These are phyloP conservation scores for Quercus tomentella DNA, from an alignment of 331 rosid species.

Conservation along the genomic window DNA sequence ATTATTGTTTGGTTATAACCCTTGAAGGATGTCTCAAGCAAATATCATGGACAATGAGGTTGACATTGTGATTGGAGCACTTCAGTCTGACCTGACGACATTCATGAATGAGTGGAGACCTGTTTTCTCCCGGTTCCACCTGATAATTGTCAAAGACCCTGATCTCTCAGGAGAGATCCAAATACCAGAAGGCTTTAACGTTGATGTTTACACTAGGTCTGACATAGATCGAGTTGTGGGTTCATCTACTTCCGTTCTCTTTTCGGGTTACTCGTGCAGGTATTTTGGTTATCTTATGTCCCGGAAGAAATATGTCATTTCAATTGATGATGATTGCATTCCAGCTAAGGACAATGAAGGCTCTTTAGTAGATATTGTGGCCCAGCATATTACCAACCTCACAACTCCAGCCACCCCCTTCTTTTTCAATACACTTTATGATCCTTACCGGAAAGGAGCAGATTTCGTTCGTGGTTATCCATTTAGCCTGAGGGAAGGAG, in stretches of 20 bases:
- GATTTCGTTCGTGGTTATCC: constrained; percentile 99
- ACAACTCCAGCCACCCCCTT: constrained; percentile 95
- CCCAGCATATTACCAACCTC: constrained; percentile 79
- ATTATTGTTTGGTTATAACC: neutral
- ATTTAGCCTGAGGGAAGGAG: constrained; percentile 86
- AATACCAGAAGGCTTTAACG: constrained; percentile 69
- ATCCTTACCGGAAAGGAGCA: constrained; percentile 86
- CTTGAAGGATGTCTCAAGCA: constrained; percentile 61
- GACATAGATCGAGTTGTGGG: constrained; percentile 73
- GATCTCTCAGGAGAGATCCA: constrained; percentile 74
- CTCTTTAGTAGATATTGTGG: constrained; percentile 53
- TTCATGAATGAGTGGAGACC: constrained; percentile 84
- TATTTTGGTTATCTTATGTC: constrained; percentile 88
- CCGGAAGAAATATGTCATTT: constrained; percentile 75
- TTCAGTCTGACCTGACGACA: constrained; percentile 58
- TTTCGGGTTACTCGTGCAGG: constrained; percentile 94
- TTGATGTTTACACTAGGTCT: constrained; percentile 53
- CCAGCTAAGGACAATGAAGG: constrained; percentile 75
- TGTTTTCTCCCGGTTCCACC: constrained; percentile 66
- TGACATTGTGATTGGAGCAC: constrained; percentile 87
- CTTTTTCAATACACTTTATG: constrained; percentile 94
- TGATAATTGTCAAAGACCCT: constrained; percentile 86
- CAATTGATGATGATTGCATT: constrained; percentile 85
- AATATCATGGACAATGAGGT: constrained; percentile 56
- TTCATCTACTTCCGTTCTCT: constrained; percentile 56